Base-by-base conservation (phyloP, 305 asterid genomes). In the Caryopteris hybrid region DNA sequence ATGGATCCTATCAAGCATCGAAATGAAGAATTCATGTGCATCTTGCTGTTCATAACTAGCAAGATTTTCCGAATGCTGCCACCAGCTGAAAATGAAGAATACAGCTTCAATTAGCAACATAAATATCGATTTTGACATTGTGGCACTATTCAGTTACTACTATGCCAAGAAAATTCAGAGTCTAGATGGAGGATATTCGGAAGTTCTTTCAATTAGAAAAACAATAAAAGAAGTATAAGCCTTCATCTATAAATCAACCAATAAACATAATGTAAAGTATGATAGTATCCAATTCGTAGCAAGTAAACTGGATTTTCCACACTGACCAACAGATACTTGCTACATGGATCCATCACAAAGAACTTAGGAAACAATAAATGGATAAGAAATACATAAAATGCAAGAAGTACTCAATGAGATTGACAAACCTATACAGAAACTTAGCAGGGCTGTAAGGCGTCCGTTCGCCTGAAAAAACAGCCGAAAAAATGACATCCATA, bases 41-140 rank as follows among this genome's bases (percentile, higher is more conserved):
- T 86, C 96, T 70, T 88, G 90, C 81, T 86, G 94, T 80, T 85
- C 96, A n/a, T 88, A 85, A 68, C 81, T 71, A 70, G 94, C 96
- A 75, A 78, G 88, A 78, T 81, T 82, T 63, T 86, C 91, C 2
- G 96, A 88, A 77, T 81, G 93, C 79, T 81, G 91, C 96, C 96
- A 88, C 94, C 94, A 88, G 78, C 91, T 88, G 89, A 78, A 80
- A 78, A 74, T 48, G 60, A 33, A 62, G 46, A 60, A 36, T 21
- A 48, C 56, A 47, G 59, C 52, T 61, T 27, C 59, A 54, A 60
- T 59, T 25, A 66, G 64, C 16, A 21, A 53, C 61, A 27, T 43
- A 50, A 42, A 73, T 45, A 16, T 18, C 17, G 9, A 60, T 43
- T 38, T 38, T 69, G 59, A 68, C 13, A 55, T 20, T 39, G 29